Evolutionary conservation across 805 yeast species (phyloP).

Genomic region (Wickerhamomyces bovis): DNA sequence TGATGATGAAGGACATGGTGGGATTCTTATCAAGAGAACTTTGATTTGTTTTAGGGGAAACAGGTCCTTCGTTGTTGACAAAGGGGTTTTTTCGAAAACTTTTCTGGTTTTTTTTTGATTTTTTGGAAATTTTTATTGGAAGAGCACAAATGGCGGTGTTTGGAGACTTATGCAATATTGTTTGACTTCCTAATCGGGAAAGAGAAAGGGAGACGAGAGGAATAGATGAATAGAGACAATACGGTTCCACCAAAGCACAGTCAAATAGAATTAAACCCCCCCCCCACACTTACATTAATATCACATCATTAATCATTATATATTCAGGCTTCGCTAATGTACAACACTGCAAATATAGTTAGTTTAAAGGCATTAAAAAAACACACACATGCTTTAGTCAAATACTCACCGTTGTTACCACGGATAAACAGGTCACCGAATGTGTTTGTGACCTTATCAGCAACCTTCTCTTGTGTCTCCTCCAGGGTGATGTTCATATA

Average conservation of each 20-base stretch:
- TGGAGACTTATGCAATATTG: not conserved
- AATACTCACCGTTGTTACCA: conserved; percentile 72
- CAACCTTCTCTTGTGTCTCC: conserved; percentile 60
- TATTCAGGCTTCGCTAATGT: conserved; percentile 20
- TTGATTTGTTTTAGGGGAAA: not conserved
- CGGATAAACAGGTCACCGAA: conserved; percentile 81
- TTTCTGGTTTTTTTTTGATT: conserved; percentile 1
- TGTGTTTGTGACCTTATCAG: conserved; percentile 40
- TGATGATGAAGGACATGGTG: conserved; percentile 74
- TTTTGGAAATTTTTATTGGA: not conserved
- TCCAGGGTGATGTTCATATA: conserved; percentile 92
- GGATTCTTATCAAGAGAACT: not conserved
- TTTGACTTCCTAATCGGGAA: conserved; percentile 11
- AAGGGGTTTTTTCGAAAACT: not conserved
- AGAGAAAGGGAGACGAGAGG: not conserved
- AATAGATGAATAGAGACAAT: no score
- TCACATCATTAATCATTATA: not conserved
- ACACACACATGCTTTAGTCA: not conserved
- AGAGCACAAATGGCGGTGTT: conserved; percentile 1
- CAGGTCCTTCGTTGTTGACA: not conserved
- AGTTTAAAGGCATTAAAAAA: conserved; percentile 1
- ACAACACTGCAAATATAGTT: conserved; percentile 16
- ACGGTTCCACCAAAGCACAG: no score
- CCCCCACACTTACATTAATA: not conserved
- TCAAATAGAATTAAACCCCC: not conserved